A percentile compares a stretch with the other conserved stretches of the same genome.
These are phyloP conservation scores for Moesziomyces aphidis DNA, from an alignment of 1,284 basidiomycete species.

Conservation along the genomic window DNA sequence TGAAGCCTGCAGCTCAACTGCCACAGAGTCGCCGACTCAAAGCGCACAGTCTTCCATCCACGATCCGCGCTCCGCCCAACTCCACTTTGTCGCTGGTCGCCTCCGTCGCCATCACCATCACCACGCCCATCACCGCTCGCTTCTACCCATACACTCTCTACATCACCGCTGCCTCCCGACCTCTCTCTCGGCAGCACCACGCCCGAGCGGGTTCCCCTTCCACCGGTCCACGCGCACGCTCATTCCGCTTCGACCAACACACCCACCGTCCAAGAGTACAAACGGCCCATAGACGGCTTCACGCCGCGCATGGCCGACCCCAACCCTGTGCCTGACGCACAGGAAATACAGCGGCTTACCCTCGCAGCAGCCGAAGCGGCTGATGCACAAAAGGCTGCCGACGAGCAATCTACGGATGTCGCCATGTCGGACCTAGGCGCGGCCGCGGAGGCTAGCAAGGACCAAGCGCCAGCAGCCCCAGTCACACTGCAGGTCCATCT, in stretches of 20 bases:
- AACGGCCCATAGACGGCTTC: constrained; percentile 10
- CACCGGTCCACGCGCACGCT: constrained; percentile 12
- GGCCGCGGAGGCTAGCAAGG: not conserved
- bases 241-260: not conserved
- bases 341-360: constrained; percentile 35
- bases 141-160: constrained; percentile 8
- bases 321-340: constrained; percentile 35
- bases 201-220: not conserved
- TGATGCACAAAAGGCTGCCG: constrained; percentile 10
- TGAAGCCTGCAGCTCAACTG: constrained; percentile 18
- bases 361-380: constrained; percentile 32
- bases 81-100: not conserved
- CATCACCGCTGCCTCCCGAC: not conserved
- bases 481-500: constrained; percentile 22
- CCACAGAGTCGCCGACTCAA: not conserved
- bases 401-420: constrained; percentile 11
- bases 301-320: constrained; percentile 38
- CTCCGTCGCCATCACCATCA: not conserved
- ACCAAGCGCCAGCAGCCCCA: not conserved
- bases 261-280: constrained; percentile 5
- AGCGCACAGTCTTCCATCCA: constrained; percentile 9
- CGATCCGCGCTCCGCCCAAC: constrained; percentile 6
- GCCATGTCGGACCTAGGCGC: constrained; percentile 20
- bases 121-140: not conserved
- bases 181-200: not conserved